These are phyloP conservation scores for Flaveria brownii DNA, from an alignment of 129 eudicot genomes.

Conservation along the genomic window DNA sequence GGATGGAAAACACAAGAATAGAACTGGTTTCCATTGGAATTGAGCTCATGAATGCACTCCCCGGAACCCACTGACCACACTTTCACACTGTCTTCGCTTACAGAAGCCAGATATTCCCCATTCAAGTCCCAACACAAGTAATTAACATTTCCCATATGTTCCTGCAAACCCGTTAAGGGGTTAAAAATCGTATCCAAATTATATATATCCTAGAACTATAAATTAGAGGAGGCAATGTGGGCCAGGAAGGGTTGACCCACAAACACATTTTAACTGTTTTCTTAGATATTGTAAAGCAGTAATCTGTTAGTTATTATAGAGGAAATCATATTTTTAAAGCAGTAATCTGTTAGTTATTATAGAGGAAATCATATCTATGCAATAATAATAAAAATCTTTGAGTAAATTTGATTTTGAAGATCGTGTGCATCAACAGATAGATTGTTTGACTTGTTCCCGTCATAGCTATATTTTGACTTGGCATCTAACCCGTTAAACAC, in stretches of 20 bases:
- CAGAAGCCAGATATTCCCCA: constrained; percentile 89
- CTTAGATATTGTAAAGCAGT: background rate
- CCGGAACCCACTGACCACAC: constrained; percentile 87
- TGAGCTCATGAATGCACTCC: constrained; percentile 85
- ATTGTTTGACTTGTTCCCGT: background rate
- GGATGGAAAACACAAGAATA: constrained; percentile 99
- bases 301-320: background rate
- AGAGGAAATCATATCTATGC: background rate
- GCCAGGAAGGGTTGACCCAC: background rate
- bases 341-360: background rate
- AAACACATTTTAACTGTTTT: background rate
- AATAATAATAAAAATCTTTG: background rate
- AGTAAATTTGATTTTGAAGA: background rate
- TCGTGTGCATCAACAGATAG: background rate
- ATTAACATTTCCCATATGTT: constrained; percentile 67
- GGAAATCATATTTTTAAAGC: background rate
- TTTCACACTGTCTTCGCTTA: constrained; percentile 76
- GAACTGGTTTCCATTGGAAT: constrained; percentile 80
- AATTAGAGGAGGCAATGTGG: background rate
- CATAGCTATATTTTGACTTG: background rate
- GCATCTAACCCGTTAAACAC: background rate
- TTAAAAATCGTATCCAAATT: background rate
- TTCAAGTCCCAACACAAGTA: constrained; percentile 87
- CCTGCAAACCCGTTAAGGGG: constrained; percentile 40
- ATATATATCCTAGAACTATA: background rate